These are phyloP conservation scores for Rhytidiadelphus loreus DNA, from an alignment of 225 moss, liverwort and hornwort genomes.

Conservation along the genomic window DNA sequence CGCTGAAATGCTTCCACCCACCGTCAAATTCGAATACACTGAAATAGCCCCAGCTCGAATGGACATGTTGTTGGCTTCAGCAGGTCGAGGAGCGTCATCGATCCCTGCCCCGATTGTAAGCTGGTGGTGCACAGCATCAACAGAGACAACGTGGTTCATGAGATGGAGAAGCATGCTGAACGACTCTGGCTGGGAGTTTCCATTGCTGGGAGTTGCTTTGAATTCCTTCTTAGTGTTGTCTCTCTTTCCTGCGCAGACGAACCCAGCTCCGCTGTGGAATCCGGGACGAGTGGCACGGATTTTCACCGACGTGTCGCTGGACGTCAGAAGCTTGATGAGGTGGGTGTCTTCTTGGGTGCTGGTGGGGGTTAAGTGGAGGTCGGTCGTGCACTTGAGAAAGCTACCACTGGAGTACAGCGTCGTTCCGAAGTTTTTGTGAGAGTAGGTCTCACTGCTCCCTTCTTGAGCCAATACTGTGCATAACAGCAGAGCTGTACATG, in stretches of 20 bases:
- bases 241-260: slow-evolving; percentile 27
- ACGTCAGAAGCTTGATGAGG: slow-evolving; percentile 4
- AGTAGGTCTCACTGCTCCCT: background rate
- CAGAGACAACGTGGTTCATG: slow-evolving; percentile 30
- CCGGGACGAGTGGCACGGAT: slow-evolving; percentile 30
- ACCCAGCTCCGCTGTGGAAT: slow-evolving; percentile 15
- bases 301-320: slow-evolving; percentile 6
- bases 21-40: slow-evolving; percentile 27
- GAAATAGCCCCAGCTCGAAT: slow-evolving; percentile 11
- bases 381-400: slow-evolving; percentile 24
- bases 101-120: slow-evolving; percentile 39
- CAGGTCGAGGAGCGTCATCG: slow-evolving; percentile 37
- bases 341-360: slow-evolving; percentile 9
- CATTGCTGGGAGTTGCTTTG: background rate
- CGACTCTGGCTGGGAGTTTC: background rate
- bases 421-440: background rate
- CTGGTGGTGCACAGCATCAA: slow-evolving; percentile 1
- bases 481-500: background rate
- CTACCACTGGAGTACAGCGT: slow-evolving; percentile 4
- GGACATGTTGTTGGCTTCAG: slow-evolving; percentile 25
- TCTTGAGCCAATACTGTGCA: background rate
- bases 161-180: slow-evolving; percentile 26
- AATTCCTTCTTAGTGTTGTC: background rate
- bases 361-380: background rate
- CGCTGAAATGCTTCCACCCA: slow-evolving; percentile 26